Conservation (phyloP, 768 basidiomycete genomes). For the Hemileccinum rubropunctum region DNA sequence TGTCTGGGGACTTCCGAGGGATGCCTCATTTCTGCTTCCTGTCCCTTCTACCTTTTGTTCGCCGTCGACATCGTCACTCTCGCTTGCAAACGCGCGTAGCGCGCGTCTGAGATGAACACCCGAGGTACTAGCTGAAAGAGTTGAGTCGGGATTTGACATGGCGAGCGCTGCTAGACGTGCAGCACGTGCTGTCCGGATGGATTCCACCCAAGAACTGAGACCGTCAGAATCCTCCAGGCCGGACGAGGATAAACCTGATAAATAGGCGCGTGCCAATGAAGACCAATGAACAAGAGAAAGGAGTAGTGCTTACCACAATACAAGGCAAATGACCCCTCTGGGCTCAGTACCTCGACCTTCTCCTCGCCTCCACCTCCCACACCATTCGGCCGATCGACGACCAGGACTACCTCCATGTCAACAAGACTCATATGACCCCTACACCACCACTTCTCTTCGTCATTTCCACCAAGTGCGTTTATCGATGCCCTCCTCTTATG, state of each 20-base stretch:
- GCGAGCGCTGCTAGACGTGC: constrained; percentile 70
- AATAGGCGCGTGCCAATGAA: neutral
- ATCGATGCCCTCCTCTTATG: constrained; percentile 17
- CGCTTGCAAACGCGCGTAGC: constrained; percentile 68
- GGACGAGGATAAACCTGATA: constrained; percentile 4
- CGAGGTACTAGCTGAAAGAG: constrained; percentile 73
- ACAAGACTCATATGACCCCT: constrained; percentile 69
- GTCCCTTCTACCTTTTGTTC: constrained; percentile 46
- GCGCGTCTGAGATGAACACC: constrained; percentile 72
- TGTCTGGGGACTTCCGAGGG: neutral
- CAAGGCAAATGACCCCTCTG: constrained; percentile 72
- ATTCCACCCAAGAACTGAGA: constrained; percentile 61
- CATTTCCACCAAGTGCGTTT: constrained; percentile 26
- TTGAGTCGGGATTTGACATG: constrained; percentile 73
- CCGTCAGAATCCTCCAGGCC: constrained; percentile 2
- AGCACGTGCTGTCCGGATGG: constrained; percentile 68
- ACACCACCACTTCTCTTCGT: constrained; percentile 70
- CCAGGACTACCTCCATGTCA: constrained; percentile 72
- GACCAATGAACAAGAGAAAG: neutral
- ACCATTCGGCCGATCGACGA: constrained; percentile 26
- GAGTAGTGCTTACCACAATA: constrained; percentile 52
- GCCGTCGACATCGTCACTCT: constrained; percentile 27
- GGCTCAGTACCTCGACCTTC: constrained; percentile 71
- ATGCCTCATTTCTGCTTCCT: constrained; percentile 35
- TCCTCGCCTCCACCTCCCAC: constrained; percentile 40